Percentiles rank a stretch among this genome's conserved stretches.
phyloP scores from a whole-genome alignment of 2,329 filamentous ascomycete species.

The Chaetothyriales sp. region DNA sequence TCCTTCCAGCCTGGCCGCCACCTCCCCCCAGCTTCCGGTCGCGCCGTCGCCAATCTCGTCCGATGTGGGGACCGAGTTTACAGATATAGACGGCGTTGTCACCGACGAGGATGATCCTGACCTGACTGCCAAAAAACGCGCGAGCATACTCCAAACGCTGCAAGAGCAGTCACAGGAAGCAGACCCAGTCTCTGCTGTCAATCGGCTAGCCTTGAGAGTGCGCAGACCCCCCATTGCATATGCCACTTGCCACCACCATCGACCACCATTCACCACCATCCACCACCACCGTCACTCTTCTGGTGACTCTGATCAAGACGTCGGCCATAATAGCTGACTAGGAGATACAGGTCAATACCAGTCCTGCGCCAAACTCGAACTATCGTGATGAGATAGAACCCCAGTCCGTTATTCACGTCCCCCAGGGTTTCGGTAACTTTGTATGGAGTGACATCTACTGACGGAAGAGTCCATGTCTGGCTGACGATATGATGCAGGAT shows the following conservation, averaged over 20 bases:
- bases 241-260: no score
- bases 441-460: constrained; percentile 1
- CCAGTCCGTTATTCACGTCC: constrained; percentile 81
- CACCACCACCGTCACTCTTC: no score
- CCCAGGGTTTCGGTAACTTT: constrained; percentile 65
- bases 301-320: no score
- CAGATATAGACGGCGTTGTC: constrained; percentile 69
- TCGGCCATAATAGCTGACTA: constrained; percentile 12
- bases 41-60: constrained; percentile 49
- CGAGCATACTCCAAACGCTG: constrained; percentile 17
- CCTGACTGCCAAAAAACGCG: constrained; percentile 21
- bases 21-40: constrained; percentile 42
- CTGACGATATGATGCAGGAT: background rate
- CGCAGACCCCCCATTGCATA: background rate
- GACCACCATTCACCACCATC: no score
- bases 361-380: constrained; percentile 19
- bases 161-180: background rate
- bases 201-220: constrained; percentile 5
- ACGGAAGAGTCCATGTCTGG: background rate
- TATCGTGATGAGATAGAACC: constrained; percentile 40
- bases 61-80: constrained; percentile 52
- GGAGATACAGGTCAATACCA: constrained; percentile 30
- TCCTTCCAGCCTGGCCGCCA: constrained; percentile 14
- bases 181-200: background rate
- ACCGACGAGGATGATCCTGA: constrained; percentile 40